phyloP scores from a whole-genome alignment of 106 monocot genomes.

The Allium cepa region DNA sequence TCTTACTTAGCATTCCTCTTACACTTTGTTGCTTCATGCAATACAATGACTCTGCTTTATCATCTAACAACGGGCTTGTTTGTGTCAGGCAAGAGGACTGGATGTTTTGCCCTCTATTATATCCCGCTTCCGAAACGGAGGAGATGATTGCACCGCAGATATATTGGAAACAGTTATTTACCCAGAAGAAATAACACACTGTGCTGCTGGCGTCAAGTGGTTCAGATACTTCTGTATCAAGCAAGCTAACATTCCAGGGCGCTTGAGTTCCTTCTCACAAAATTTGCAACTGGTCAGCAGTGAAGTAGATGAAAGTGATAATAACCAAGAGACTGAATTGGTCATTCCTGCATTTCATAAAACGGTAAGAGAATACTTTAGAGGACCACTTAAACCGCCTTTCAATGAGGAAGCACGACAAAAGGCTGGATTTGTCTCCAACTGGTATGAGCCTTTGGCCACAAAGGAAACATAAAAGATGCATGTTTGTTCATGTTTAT shows the following conservation, averaged over 20 bases:
- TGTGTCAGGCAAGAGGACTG: slow-evolving; percentile 70
- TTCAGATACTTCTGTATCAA: slow-evolving; percentile 57
- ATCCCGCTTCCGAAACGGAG: slow-evolving; percentile 60
- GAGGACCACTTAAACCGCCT: slow-evolving; percentile 72
- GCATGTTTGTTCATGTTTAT: no score
- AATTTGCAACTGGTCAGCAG: not conserved
- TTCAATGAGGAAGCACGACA: slow-evolving; percentile 73
- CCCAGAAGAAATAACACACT: slow-evolving; percentile 87
- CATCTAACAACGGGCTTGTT: not conserved
- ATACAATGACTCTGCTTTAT: not conserved
- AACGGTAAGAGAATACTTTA: slow-evolving; percentile 62
- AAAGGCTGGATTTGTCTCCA: slow-evolving; percentile 68
- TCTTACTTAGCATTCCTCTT: no score
- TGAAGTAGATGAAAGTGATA: not conserved
- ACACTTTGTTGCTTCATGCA: not conserved
- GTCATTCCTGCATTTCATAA: slow-evolving; percentile 59
- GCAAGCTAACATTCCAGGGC: not conserved
- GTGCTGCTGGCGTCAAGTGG: slow-evolving; percentile 87
- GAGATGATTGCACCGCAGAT: slow-evolving; percentile 68
- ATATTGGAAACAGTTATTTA: slow-evolving; percentile 62
- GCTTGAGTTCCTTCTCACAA: not conserved
- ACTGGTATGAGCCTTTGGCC: slow-evolving; percentile 84
- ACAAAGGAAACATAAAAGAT: slow-evolving; percentile 15
- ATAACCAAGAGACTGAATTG: slow-evolving; percentile 8
- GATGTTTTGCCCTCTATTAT: slow-evolving; percentile 85